Percentiles rank a stretch among this genome's conserved stretches.
Evolutionary conservation across 176 grass and related monocot genomes (phyloP).

Genomic region (Pontederia paniculata): DNA sequence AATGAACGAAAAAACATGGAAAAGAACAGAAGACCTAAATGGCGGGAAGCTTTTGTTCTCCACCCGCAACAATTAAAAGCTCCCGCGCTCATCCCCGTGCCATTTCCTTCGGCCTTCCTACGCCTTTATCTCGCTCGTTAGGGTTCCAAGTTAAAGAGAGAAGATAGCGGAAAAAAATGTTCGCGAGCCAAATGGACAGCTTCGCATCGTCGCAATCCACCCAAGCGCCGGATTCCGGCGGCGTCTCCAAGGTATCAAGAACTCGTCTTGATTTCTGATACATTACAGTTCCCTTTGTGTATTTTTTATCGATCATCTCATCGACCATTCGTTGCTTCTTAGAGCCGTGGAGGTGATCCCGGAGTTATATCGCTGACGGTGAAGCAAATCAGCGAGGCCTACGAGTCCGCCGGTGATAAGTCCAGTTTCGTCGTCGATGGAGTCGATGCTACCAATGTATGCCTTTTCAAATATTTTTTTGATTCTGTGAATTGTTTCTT

Average conservation of each 20-base stretch:
- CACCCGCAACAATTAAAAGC: too few species aligned
- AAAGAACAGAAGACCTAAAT: too few species aligned
- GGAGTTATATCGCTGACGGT: conserved; percentile 57
- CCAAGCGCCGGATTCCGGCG: conserved; percentile 35
- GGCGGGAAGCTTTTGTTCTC: too few species aligned
- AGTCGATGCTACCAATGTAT: conserved; percentile 49
- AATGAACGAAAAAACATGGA: too few species aligned
- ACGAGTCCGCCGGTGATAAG: conserved; percentile 36
- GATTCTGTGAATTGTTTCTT: background rate
- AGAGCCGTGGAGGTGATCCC: conserved; percentile 37
- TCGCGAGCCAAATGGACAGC: conserved; percentile 29
- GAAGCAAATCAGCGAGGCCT: conserved; percentile 71
- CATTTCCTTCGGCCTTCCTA: too few species aligned
- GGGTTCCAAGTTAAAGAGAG: too few species aligned
- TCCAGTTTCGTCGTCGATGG: conserved; percentile 49
- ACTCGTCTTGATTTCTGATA: fast-evolving
- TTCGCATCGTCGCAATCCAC: conserved; percentile 32
- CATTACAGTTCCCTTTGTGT: background rate
- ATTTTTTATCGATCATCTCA: background rate
- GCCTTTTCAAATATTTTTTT: background rate
- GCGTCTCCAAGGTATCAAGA: conserved; percentile 31
- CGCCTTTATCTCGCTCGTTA: too few species aligned
- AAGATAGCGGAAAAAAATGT: conserved; percentile 31
- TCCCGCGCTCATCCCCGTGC: too few species aligned
- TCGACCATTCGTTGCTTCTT: background rate